A percentile compares a stretch with the other conserved stretches of the same genome.
Conservation (phyloP, 768 basidiomycete species). For the Trametes cinnabarina region DNA sequence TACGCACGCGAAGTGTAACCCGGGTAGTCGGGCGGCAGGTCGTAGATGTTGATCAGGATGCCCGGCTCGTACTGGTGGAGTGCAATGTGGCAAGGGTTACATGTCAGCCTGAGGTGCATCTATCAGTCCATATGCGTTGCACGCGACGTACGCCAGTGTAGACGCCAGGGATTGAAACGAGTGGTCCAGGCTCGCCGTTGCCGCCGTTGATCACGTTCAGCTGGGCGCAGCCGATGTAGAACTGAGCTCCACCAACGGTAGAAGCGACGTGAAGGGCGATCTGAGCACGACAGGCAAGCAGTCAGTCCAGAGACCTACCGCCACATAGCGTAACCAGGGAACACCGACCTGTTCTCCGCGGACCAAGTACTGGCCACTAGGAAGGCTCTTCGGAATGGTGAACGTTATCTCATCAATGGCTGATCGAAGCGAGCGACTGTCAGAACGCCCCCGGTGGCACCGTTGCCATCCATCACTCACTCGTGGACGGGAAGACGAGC, state of each 20-base stretch:
- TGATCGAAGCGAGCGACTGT: neutral
- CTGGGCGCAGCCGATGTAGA: slow-evolving; percentile 35
- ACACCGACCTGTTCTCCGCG: slow-evolving; percentile 30
- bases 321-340: too few species aligned
- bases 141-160: slow-evolving; percentile 30
- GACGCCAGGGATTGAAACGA: slow-evolving; percentile 34
- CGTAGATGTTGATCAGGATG: slow-evolving; percentile 33
- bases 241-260: slow-evolving; percentile 30
- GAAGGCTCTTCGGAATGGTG: slow-evolving; percentile 30
- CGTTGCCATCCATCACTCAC: slow-evolving; percentile 8
- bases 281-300: neutral
- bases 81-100: too few species aligned
- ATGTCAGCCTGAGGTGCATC: too few species aligned
- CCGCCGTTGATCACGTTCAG: slow-evolving; percentile 35
- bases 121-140: too few species aligned
- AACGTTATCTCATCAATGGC: slow-evolving; percentile 29
- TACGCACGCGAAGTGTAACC: slow-evolving; percentile 25
- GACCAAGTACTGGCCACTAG: slow-evolving; percentile 34
- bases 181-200: slow-evolving; percentile 31
- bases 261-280: slow-evolving; percentile 28
- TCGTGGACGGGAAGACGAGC: slow-evolving; percentile 28
- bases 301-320: too few species aligned
- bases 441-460: neutral
- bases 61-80: slow-evolving; percentile 30
- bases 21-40: slow-evolving; percentile 26